These are phyloP conservation scores for Metarhizium album DNA, from an alignment of 2,329 filamentous ascomycete species.

Conservation along the genomic window DNA sequence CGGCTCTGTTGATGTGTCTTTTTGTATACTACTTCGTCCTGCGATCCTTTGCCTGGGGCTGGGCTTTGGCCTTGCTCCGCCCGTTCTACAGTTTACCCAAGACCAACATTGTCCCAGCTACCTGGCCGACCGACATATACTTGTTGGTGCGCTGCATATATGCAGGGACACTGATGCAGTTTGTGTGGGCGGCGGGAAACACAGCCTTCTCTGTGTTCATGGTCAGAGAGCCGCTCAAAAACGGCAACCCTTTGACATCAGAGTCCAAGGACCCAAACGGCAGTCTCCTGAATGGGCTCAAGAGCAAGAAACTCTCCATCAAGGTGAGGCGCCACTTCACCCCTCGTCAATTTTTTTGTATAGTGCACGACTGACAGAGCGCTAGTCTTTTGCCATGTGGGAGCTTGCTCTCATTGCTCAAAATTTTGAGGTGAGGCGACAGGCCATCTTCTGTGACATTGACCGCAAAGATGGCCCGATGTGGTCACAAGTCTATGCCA, in stretches of 20 bases:
- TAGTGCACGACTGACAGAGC: conserved; percentile 12
- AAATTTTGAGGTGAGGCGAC: conserved; percentile 62
- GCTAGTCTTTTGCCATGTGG: conserved; percentile 76
- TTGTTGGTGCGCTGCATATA: conserved; percentile 45
- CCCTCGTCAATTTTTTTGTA: background rate
- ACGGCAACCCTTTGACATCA: conserved; percentile 68
- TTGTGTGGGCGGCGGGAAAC: conserved; percentile 71
- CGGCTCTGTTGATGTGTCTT: conserved; percentile 33
- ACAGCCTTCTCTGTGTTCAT: conserved; percentile 71
- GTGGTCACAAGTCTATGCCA: conserved; percentile 66
- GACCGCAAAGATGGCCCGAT: conserved; percentile 69
- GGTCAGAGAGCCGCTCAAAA: conserved; percentile 71
- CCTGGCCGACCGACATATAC: conserved; percentile 45
- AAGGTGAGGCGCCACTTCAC: conserved; percentile 38
- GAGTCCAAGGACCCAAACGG: conserved; percentile 88
- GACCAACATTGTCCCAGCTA: conserved; percentile 51
- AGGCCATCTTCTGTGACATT: conserved; percentile 76
- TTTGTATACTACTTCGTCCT: conserved; percentile 53
- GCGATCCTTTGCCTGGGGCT: conserved; percentile 54
- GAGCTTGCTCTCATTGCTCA: conserved; percentile 74
- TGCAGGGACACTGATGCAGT: conserved; percentile 55
- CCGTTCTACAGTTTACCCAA: conserved; percentile 67
- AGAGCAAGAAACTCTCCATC: conserved; percentile 68
- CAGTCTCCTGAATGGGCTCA: conserved; percentile 73
- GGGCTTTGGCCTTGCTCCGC: conserved; percentile 59